These are phyloP conservation scores for Punctularia strigosozonata DNA, from an alignment of 768 basidiomycete genomes.

Conservation along the genomic window DNA sequence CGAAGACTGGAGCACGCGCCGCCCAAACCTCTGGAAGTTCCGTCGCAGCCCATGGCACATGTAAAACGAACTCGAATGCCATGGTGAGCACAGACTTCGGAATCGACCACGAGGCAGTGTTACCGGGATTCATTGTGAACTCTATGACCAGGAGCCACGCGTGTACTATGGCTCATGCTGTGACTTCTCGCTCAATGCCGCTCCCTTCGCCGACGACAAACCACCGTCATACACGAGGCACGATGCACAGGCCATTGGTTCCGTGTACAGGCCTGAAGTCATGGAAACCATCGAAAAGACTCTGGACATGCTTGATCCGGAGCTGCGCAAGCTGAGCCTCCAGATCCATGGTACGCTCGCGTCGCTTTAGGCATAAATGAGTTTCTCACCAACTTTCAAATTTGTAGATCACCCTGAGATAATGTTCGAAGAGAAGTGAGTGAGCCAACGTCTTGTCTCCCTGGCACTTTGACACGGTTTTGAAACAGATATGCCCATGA, in stretches of 20 bases:
- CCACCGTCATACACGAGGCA: background rate
- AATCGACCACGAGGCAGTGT: too few species aligned
- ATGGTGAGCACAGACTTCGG: too few species aligned
- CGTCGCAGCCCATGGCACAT: too few species aligned
- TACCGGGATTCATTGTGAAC: too few species aligned
- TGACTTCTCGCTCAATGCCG: constrained; percentile 23
- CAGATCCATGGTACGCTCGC: constrained; percentile 15
- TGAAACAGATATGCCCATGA: constrained; percentile 13
- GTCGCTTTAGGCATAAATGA: constrained; percentile 9
- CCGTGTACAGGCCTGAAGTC: constrained; percentile 7
- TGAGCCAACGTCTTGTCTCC: background rate
- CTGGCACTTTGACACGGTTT: constrained; percentile 2
- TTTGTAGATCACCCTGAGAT: background rate
- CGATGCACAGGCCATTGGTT: too few species aligned
- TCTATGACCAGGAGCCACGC: constrained; percentile 12
- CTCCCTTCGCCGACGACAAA: background rate
- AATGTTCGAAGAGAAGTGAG: constrained; percentile 1
- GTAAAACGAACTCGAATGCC: too few species aligned
- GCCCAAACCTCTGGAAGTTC: too few species aligned
- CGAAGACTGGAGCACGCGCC: too few species aligned
- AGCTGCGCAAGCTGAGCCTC: constrained; percentile 15
- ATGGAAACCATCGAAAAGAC: constrained; percentile 12
- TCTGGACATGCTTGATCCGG: constrained; percentile 9
- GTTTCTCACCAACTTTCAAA: background rate
- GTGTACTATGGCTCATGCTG: constrained; percentile 29